Base-by-base conservation (phyloP, 805 yeast genomes). In the Lipomyces anomalus region DNA sequence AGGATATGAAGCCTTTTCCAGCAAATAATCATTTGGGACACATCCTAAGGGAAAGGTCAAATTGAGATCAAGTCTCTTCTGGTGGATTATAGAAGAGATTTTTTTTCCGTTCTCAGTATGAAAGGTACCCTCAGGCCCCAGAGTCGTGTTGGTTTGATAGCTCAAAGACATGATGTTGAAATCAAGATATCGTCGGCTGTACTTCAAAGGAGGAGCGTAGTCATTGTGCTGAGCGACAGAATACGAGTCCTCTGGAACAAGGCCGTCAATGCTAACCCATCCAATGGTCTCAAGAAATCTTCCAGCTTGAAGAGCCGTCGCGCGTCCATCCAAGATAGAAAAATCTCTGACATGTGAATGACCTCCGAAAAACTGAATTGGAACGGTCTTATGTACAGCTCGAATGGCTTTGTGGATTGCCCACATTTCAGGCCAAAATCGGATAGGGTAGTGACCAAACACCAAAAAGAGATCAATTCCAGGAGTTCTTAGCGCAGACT, bases 281-380 rank as follows among this genome's bases (percentile, higher is more conserved):
- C 97, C 97, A n/a, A 84, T 75, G 0, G 97, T 90, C 61, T 90
- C 97, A 59, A 95, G 78, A 61, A 84, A 90, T 40, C 96, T 70
- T 0, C 97, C 97, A 61, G 95, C 84, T 66, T 90, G 95, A n/a
- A 90, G 64, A 0, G 82, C 96, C 0, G 84, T 78, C 21, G 89
- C 74, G 40, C 66, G 67, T 1, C 69, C 66, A 59, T 90, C 97
- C 41, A 80, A 69, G 3, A 76, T 67, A 5, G 77, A 73, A 63
- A 82, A 90, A 63, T 90, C 97, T 50, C 97, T 71, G 13, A 90
- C 79, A 61, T 90, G 97, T 23, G 94, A 80, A 65, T 90, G 97
- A 1, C 97, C 97, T 1, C 97, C 97, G 64, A 90, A 82, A 57
- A 83, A 85, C 61, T 87, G 95, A 43, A 90, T 83, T 0, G 79